Evolutionary conservation across 768 basidiomycete species (phyloP), one percentile per base, ranked within the genome.

Genomic region (Tylopilus intermedius): DNA sequence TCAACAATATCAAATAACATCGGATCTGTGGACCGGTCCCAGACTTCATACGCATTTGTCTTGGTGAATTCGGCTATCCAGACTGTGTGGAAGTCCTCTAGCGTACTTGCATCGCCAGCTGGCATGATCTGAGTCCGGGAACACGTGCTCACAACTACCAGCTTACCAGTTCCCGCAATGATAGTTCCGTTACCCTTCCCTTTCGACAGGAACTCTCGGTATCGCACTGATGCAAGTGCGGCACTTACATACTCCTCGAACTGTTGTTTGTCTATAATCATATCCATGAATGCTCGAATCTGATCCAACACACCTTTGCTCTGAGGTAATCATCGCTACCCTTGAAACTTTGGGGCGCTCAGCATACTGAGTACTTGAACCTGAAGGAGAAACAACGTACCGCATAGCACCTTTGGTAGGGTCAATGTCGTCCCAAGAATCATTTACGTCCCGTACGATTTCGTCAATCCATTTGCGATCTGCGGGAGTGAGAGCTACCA

Each of bases 401-500:
- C 83, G 82, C 77, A 94, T 81, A 27, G 77, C 78, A 13, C 70
- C 76, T 50, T 75, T 75, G 5, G 71, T 72, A 1, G 85, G 79
- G 58, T 88, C 86, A 9, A 72, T 73, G 4, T 83, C 80, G 51
- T 81, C 79, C 86, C 87, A 94, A 8, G 79, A 79, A 47, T 88
- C 83, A 55, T 90, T 90, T 10, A 95, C 91, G 56, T 92, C 90
- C 49, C 77, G 81, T 38, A 94, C 80, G 51, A 95, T 83, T 59
- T 95, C 93, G 63, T 98, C 94, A 80, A 98, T 91, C 96, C 96
- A 99, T 68, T 90, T 94, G 53, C 95, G 76, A 67, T 98, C 96
- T 1, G 94, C 92, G 0, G 96, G 76, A 2, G 95, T 97, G 58
- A 99, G 72, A 5, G 80, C 82, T 21, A 86, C 81, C 32, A 85